phyloP scores from a whole-genome alignment of 2,329 filamentous ascomycete genomes.

The Beauveria varroae region DNA sequence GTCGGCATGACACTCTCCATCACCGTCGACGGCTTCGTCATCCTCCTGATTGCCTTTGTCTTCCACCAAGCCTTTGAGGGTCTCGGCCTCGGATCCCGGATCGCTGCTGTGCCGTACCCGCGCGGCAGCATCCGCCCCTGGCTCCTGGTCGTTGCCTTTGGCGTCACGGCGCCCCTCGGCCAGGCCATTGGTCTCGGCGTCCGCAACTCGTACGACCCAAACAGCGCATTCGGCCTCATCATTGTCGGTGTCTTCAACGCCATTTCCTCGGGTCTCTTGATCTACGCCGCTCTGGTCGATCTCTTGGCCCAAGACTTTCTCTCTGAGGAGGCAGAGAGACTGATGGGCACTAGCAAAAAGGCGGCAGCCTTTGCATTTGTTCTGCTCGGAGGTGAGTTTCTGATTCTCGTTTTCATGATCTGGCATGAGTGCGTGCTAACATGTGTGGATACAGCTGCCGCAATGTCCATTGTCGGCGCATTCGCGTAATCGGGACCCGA shows the following conservation, averaged over 20 bases:
- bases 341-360: conserved; percentile 45
- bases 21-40: conserved; percentile 57
- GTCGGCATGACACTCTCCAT: conserved; percentile 68
- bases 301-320: conserved; percentile 59
- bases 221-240: conserved; percentile 56
- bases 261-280: conserved; percentile 54
- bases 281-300: conserved; percentile 57
- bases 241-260: conserved; percentile 60
- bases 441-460: conserved; percentile 26
- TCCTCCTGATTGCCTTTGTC: conserved; percentile 60
- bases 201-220: conserved; percentile 51
- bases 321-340: conserved; percentile 45
- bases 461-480: conserved; percentile 40
- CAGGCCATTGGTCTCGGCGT: conserved; percentile 55
- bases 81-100: conserved; percentile 62
- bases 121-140: conserved; percentile 50
- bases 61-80: conserved; percentile 67
- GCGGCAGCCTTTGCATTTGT: conserved; percentile 45
- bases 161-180: conserved; percentile 55
- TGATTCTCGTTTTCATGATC: too few relatives aligned
- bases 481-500: conserved; percentile 27
- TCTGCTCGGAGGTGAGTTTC: conserved; percentile 39
- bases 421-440: neutral
- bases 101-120: conserved; percentile 57
- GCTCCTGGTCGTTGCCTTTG: conserved; percentile 55